Base-by-base conservation (phyloP, 495 filamentous ascomycete genomes). In the Neurospora intermedia region DNA sequence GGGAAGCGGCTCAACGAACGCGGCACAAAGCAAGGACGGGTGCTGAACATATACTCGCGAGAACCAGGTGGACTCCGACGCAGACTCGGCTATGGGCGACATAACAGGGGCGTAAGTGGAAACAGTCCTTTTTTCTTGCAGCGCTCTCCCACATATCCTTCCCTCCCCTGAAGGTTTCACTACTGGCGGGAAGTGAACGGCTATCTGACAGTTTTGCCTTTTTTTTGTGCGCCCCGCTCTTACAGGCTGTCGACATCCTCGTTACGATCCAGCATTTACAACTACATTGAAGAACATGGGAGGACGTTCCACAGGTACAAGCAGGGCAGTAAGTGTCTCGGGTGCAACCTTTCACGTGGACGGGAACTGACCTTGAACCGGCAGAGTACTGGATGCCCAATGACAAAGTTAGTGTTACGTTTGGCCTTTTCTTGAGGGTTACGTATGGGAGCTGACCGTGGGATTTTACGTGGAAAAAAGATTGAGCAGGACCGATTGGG, bases 401-500 rank as follows among this genome's bases (percentile, higher is more conserved):
- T 69, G 77, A 81, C 74, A 45, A 73, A 71, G 79, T 78, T 46
- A 76, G 79, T 74, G 23, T 16, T 18, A 40, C 71, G 4, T 9
- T 45, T 43, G 15, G 38, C 31, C 20, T 48, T 69, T 20, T 41
- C 27, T 6, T 10, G 42, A 41, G 23, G 18, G 13, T 27, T 31
- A 62, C 70, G 59, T 7, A 66, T n/a, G 18, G 72, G 54, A 66
- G 54, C 54, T 59, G 69, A 23, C 18, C 4, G 46, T 16, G 16
- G 45, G 42, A 59, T 73, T 27, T 70, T 69, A 10, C 42, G 4
- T 31, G 43, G 11, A 27, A 20, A 27, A 20, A 23, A 85, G 82
- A 76, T 75, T 46, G 85, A 86, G 74, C 82, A 85, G 71, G 81
- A 85, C 72, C 78, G 84, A 72, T 74, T 87, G 54, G 82, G 84